phyloP scores from a whole-genome alignment of 2,329 filamentous ascomycete species.

The Aureobasidium uvarum region DNA sequence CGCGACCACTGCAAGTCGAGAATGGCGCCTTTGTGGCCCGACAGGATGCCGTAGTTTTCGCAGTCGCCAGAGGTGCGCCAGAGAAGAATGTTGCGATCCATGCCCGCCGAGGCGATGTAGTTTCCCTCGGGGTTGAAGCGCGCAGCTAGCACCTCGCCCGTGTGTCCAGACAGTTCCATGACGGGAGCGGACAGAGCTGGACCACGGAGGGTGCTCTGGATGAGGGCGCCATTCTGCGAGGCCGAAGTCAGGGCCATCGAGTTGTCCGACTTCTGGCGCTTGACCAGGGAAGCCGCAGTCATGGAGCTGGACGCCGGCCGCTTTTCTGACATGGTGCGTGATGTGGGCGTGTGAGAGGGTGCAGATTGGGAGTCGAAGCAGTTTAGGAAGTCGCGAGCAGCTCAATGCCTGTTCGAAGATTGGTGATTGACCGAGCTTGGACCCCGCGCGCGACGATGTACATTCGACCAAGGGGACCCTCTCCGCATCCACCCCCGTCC shows the following conservation, averaged over 20 bases:
- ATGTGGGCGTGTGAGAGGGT: background rate
- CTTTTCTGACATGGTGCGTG: constrained; percentile 60
- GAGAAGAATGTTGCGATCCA: constrained; percentile 89
- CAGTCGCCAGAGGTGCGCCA: constrained; percentile 93
- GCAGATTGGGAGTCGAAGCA: background rate
- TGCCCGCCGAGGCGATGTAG: constrained; percentile 88
- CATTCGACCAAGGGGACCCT: background rate
- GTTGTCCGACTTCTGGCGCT: constrained; percentile 75
- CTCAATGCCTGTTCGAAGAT: background rate
- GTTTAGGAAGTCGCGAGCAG: background rate
- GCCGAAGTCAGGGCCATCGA: constrained; percentile 57
- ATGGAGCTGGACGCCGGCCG: constrained; percentile 84
- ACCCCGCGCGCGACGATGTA: background rate
- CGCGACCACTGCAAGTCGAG: constrained; percentile 95
- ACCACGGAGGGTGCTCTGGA: constrained; percentile 68
- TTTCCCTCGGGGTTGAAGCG: constrained; percentile 88
- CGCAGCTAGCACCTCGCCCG: constrained; percentile 83
- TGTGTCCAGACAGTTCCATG: constrained; percentile 80
- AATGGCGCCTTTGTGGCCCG: constrained; percentile 85
- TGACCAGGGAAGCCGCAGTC: constrained; percentile 76
- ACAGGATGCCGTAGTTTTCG: constrained; percentile 88
- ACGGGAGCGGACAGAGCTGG: constrained; percentile 84
- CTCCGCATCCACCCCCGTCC: background rate
- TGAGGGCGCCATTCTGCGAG: constrained; percentile 59
- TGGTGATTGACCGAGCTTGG: constrained; percentile 1